These are phyloP conservation scores for Ichthyophonus hoferi DNA, from an alignment of 208 protist species.

Conservation along the genomic window DNA sequence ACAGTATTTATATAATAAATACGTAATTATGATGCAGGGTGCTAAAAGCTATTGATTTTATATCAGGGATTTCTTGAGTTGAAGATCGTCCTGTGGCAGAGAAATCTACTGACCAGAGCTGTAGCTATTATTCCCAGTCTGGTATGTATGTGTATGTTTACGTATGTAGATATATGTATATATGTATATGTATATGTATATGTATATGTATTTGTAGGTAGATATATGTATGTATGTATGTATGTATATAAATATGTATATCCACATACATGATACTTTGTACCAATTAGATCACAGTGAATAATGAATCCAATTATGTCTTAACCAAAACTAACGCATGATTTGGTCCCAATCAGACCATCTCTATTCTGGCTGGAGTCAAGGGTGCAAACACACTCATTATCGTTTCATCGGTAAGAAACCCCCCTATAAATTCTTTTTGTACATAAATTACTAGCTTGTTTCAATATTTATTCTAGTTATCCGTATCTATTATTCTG, in stretches of 20 bases:
- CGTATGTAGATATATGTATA: background rate
- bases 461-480: no score
- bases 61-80: slow-evolving; percentile 59
- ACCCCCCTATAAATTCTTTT: no score
- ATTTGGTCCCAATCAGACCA: background rate
- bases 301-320: background rate
- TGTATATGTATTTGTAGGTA: background rate
- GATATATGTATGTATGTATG: background rate
- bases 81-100: slow-evolving; percentile 58
- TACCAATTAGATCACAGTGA: background rate
- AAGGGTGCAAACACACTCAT: slow-evolving; percentile 31
- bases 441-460: no score
- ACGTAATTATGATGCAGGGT: no score
- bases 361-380: slow-evolving; percentile 9
- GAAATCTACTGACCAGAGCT: slow-evolving; percentile 46
- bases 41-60: no score
- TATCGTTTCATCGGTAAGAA: slow-evolving; percentile 17
- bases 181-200: no score
- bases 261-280: background rate
- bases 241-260: background rate
- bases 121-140: slow-evolving; percentile 9
- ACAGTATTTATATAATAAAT: no score
- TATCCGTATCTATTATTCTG: no score
- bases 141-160: background rate
- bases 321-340: background rate